These are phyloP conservation scores for Quercus suber DNA, from an alignment of 306 rosid genomes.

Conservation along the genomic window DNA sequence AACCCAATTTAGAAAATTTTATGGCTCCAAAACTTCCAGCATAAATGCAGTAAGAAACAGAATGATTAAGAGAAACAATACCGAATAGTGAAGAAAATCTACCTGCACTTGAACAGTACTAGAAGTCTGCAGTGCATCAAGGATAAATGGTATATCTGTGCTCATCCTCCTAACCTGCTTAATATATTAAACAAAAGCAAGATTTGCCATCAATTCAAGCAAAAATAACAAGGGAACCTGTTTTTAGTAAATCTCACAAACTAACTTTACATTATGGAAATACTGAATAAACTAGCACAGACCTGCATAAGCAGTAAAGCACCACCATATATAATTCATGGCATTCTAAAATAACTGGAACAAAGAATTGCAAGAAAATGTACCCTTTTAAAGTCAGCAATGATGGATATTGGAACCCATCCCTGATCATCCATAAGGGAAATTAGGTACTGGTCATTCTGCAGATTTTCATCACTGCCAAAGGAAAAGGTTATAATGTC, in stretches of 20 bases:
- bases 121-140: constrained; percentile 78
- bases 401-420: constrained; percentile 69
- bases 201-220: neutral
- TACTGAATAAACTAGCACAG: constrained; percentile 11
- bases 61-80: constrained; percentile 9
- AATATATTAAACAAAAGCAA: neutral
- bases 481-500: constrained; percentile 42
- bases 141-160: constrained; percentile 68
- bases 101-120: constrained; percentile 82
- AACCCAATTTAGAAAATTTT: neutral
- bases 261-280: constrained; percentile 1
- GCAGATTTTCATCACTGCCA: constrained; percentile 95
- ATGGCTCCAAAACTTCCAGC: neutral
- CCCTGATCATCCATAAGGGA: constrained; percentile 94
- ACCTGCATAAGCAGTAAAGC: neutral
- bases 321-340: constrained; percentile 1
- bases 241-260: constrained; percentile 7
- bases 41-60: constrained; percentile 2
- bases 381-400: constrained; percentile 94
- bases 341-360: constrained; percentile 6
- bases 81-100: constrained; percentile 12
- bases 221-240: neutral
- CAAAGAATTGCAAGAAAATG: constrained; percentile 17
- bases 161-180: constrained; percentile 77
- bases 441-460: constrained; percentile 64